Percentiles rank a stretch among this genome's conserved stretches.
phyloP scores from a whole-genome alignment of 176 grass and related monocot species.

The Oryza glumipatula region DNA sequence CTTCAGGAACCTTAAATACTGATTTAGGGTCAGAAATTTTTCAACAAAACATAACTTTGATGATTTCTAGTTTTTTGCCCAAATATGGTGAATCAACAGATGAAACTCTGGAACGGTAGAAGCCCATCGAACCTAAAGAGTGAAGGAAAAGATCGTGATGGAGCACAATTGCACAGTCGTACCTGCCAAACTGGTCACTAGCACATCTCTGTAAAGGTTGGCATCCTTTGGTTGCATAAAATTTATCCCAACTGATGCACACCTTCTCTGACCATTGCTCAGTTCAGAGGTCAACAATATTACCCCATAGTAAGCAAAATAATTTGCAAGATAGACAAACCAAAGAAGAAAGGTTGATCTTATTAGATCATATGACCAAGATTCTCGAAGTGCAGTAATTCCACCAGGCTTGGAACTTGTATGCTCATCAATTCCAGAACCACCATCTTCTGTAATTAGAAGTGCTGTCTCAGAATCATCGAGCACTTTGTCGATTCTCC shows the following conservation, averaged over 20 bases:
- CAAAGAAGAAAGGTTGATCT: constrained; percentile 73
- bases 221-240: constrained; percentile 33
- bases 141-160: background rate
- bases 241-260: constrained; percentile 27
- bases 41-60: background rate
- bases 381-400: constrained; percentile 26
- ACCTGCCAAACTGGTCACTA: constrained; percentile 75
- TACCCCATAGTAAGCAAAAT: constrained; percentile 77
- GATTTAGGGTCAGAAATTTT: too few relatives aligned
- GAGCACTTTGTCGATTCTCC: constrained; percentile 16
- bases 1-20: too few relatives aligned
- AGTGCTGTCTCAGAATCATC: constrained; percentile 44
- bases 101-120: background rate
- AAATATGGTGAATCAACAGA: constrained; percentile 3
- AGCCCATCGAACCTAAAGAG: background rate
- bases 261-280: constrained; percentile 42
- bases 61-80: background rate
- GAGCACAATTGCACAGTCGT: background rate
- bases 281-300: constrained; percentile 71
- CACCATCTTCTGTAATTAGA: constrained; percentile 36
- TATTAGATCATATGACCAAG: constrained; percentile 51
- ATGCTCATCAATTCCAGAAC: constrained; percentile 11
- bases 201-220: constrained; percentile 61
- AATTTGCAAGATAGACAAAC: constrained; percentile 57
- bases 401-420: background rate